These are phyloP conservation scores for Barnettozyma populi DNA, from an alignment of 805 yeast genomes.

Conservation along the genomic window DNA sequence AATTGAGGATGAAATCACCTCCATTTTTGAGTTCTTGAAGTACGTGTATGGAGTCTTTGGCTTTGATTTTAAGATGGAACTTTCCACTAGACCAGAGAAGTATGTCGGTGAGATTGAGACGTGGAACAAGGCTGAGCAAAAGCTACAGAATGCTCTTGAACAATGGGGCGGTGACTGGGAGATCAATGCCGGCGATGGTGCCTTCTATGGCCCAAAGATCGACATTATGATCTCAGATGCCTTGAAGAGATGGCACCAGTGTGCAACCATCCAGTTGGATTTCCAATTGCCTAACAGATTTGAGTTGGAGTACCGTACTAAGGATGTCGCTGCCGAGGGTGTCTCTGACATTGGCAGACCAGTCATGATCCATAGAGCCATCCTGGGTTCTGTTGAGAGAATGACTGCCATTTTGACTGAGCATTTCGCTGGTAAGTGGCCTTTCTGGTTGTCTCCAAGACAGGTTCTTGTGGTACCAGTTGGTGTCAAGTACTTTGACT, in stretches of 20 bases:
- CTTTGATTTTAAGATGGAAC: constrained; percentile 92
- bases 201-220: constrained; percentile 92
- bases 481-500: constrained; percentile 86
- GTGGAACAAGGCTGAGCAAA: constrained; percentile 88
- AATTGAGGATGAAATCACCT: constrained; percentile 78
- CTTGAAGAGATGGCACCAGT: constrained; percentile 93
- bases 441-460: constrained; percentile 99
- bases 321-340: constrained; percentile 44
- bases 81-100: constrained; percentile 96
- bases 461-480: constrained; percentile 96
- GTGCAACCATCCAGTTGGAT: constrained; percentile 98
- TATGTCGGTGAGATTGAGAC: constrained; percentile 91
- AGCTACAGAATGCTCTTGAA: constrained; percentile 76
- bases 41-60: constrained; percentile 88
- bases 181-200: constrained; percentile 96
- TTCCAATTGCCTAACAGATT: constrained; percentile 97
- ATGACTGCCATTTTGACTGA: constrained; percentile 98
- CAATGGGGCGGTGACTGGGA: constrained; percentile 90
- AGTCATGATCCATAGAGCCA: constrained; percentile 99
- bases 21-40: constrained; percentile 80
- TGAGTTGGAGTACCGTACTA: constrained; percentile 79
- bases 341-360: constrained; percentile 71
- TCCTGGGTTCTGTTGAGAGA: constrained; percentile 96
- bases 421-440: constrained; percentile 99
- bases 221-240: constrained; percentile 96